Conservation (phyloP, 2,329 filamentous ascomycete genomes). For the Epichloe coenophiala region DNA sequence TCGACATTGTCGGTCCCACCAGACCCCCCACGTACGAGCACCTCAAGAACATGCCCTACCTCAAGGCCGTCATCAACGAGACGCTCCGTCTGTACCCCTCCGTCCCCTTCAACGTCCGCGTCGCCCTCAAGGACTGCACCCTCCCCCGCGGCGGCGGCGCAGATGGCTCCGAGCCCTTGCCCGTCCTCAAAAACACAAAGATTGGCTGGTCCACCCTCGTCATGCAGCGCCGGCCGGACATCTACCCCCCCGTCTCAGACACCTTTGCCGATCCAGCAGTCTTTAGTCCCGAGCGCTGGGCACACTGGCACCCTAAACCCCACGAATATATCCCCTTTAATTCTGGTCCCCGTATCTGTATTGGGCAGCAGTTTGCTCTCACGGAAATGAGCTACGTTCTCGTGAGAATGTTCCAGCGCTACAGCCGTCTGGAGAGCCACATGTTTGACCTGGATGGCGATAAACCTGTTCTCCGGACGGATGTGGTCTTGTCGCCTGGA, state of each 20-base stretch:
- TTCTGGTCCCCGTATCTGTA: slow-evolving; percentile 37
- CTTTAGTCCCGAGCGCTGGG: slow-evolving; percentile 39
- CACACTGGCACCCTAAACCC: slow-evolving; percentile 34
- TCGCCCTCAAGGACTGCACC: slow-evolving; percentile 58
- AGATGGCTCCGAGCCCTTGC: slow-evolving; percentile 18
- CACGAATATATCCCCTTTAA: slow-evolving; percentile 44
- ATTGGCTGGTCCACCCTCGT: slow-evolving; percentile 36
- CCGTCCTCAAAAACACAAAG: slow-evolving; percentile 31
- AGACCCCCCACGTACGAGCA: slow-evolving; percentile 59
- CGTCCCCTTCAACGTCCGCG: slow-evolving; percentile 67
- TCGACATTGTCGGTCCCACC: slow-evolving; percentile 48
- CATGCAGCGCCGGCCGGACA: slow-evolving; percentile 35
- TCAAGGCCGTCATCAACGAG: slow-evolving; percentile 62
- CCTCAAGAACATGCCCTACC: slow-evolving; percentile 78
- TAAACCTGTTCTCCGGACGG: slow-evolving; percentile 38
- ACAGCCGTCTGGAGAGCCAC: slow-evolving; percentile 45
- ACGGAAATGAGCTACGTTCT: slow-evolving; percentile 53
- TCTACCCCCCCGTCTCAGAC: slow-evolving; percentile 31
- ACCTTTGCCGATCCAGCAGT: slow-evolving; percentile 21
- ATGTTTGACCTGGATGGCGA: slow-evolving; percentile 43
- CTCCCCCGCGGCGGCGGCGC: slow-evolving; percentile 59
- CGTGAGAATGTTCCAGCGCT: slow-evolving; percentile 59
- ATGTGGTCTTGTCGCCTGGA: slow-evolving; percentile 46
- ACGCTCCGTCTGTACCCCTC: slow-evolving; percentile 64
- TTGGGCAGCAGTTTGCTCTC: slow-evolving; percentile 46